These are phyloP conservation scores for Verticillium dahliae DNA, from an alignment of 2,329 filamentous ascomycete species.

Conservation along the genomic window DNA sequence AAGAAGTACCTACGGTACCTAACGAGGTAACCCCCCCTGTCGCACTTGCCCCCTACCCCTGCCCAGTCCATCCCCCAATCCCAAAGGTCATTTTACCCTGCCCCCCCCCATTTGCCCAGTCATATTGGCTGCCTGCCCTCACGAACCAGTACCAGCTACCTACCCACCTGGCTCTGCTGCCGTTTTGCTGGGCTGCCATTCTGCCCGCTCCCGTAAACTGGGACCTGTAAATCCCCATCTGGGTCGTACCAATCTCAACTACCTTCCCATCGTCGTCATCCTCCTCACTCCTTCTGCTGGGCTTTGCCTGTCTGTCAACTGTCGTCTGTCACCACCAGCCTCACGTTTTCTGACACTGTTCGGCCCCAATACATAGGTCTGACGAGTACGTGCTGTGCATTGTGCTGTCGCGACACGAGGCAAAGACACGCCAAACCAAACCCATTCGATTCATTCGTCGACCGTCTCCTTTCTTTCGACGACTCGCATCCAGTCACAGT, in stretches of 20 bases:
- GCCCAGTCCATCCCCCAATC: background rate
- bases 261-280: background rate
- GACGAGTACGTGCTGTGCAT: background rate
- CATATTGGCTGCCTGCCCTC: background rate
- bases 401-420: background rate
- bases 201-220: background rate
- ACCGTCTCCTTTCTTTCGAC: background rate
- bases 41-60: background rate
- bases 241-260: background rate
- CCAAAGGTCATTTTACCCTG: background rate
- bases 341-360: background rate
- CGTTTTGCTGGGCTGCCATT: background rate
- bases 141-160: background rate
- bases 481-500: background rate
- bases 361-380: background rate
- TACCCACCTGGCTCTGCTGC: background rate
- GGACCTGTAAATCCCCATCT: background rate
- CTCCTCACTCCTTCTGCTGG: background rate
- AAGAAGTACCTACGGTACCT: background rate
- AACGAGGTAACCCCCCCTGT: background rate
- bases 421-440: background rate
- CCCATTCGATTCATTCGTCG: background rate
- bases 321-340: background rate
- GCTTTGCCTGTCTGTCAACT: background rate
- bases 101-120: background rate